Evolutionary conservation across 805 yeast species (phyloP).

Genomic region (Cyberlindnera subsufficiens): DNA sequence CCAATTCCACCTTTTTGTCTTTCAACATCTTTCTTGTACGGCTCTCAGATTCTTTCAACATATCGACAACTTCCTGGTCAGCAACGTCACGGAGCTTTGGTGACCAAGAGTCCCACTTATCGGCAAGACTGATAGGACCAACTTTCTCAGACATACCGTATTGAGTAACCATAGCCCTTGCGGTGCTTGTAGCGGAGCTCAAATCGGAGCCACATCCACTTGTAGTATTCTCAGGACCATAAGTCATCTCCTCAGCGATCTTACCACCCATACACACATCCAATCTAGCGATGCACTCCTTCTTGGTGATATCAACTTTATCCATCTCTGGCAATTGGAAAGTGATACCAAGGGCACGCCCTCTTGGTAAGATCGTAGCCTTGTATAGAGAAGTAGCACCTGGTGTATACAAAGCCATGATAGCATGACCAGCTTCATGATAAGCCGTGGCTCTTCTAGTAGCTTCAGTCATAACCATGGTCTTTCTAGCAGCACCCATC

Average conservation of each 20-base stretch:
- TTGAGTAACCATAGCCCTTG: conserved; percentile 93
- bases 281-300: conserved; percentile 82
- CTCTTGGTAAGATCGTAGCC: conserved; percentile 95
- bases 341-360: conserved; percentile 93
- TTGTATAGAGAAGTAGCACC: conserved; percentile 95
- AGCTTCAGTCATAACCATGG: conserved; percentile 97
- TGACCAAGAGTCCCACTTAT: conserved; percentile 95
- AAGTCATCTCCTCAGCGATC: conserved; percentile 89
- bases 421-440: conserved; percentile 99
- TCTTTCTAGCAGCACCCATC: conserved; percentile 96
- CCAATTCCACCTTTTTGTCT: conserved; percentile 63
- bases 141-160: conserved; percentile 94
- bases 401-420: conserved; percentile 90
- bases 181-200: conserved; percentile 83
- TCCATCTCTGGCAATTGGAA: conserved; percentile 98
- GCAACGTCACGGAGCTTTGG: conserved; percentile 83
- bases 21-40: conserved; percentile 68
- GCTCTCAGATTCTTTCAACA: conserved; percentile 68
- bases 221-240: conserved; percentile 89
- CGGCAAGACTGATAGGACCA: conserved; percentile 88
- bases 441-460: conserved; percentile 90
- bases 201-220: conserved; percentile 94
- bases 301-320: conserved; percentile 86
- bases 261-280: conserved; percentile 99
- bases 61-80: conserved; percentile 81